Conservation (phyloP, 371 early-diverging fungal species). For the Mucor piriformis region DNA sequence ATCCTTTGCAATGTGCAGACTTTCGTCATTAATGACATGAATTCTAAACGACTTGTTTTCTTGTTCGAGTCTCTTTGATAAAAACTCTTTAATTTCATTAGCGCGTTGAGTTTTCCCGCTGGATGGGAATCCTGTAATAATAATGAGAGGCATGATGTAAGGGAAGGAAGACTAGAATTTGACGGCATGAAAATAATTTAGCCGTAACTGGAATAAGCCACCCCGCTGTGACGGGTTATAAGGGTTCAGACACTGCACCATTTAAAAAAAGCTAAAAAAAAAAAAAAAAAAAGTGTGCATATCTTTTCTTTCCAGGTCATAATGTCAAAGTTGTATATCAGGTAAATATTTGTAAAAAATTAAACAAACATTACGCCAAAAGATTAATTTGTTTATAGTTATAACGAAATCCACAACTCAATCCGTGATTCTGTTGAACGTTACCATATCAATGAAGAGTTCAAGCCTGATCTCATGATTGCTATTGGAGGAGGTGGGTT, state of each 20-base stretch:
- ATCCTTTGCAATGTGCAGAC: constrained; percentile 62
- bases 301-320: background rate
- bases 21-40: constrained; percentile 81
- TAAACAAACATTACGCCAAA: background rate
- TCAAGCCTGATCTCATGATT: constrained; percentile 69
- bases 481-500: constrained; percentile 74
- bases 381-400: constrained; percentile 35
- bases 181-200: background rate
- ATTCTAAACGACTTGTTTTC: constrained; percentile 58
- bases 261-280: background rate
- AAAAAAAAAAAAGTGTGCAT: background rate
- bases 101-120: constrained; percentile 91
- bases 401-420: constrained; percentile 74
- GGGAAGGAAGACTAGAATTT: background rate
- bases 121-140: constrained; percentile 86
- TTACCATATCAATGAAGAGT: constrained; percentile 60
- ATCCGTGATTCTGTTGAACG: constrained; percentile 63
- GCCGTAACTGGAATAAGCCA: constrained; percentile 13
- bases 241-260: background rate
- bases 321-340: constrained; percentile 49
- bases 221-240: background rate
- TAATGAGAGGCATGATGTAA: constrained; percentile 87
- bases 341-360: constrained; percentile 20
- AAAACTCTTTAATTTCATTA: constrained; percentile 64
- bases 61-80: constrained; percentile 55